A percentile compares a stretch with the other conserved stretches of the same genome.
These are phyloP conservation scores for Metschnikowia bowlesiae DNA, from an alignment of 805 yeast genomes.

Conservation along the genomic window DNA sequence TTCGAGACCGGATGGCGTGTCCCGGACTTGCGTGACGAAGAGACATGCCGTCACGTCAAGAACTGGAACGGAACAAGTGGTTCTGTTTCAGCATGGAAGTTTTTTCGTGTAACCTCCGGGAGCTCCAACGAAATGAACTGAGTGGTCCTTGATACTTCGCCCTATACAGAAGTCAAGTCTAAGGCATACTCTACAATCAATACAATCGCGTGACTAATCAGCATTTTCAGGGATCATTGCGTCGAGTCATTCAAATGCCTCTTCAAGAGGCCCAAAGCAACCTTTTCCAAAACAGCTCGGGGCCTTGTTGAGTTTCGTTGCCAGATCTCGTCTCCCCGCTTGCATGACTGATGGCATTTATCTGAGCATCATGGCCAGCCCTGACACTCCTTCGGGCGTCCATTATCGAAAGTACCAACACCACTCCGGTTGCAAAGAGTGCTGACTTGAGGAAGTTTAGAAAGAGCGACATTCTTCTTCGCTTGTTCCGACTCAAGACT, in stretches of 20 bases:
- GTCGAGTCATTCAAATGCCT: background rate
- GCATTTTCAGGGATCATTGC: background rate
- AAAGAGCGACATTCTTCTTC: background rate
- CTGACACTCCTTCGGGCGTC: background rate
- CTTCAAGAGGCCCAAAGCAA: conserved; percentile 2
- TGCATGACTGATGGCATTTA: background rate
- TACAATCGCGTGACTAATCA: background rate
- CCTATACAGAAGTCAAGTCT: background rate
- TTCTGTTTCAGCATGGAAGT: conserved; percentile 60
- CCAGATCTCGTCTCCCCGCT: background rate
- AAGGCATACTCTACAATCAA: background rate
- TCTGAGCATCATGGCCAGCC: background rate
- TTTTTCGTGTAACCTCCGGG: conserved; percentile 33
- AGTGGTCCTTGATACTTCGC: background rate
- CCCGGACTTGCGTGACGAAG: conserved; percentile 65
- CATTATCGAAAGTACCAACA: conserved; percentile 12
- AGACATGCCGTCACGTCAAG: conserved; percentile 56
- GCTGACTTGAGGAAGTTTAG: conserved; percentile 15
- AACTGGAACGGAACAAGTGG: conserved; percentile 84
- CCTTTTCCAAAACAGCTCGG: background rate
- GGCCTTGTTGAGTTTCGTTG: background rate
- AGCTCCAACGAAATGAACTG: conserved; percentile 10
- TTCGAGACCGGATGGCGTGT: conserved; percentile 63
- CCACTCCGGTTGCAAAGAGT: conserved; percentile 27
- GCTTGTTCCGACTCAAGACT: conserved; percentile 11